Evolutionary conservation across 345 rosid species (phyloP).

Genomic region (Corchorus capsularis): DNA sequence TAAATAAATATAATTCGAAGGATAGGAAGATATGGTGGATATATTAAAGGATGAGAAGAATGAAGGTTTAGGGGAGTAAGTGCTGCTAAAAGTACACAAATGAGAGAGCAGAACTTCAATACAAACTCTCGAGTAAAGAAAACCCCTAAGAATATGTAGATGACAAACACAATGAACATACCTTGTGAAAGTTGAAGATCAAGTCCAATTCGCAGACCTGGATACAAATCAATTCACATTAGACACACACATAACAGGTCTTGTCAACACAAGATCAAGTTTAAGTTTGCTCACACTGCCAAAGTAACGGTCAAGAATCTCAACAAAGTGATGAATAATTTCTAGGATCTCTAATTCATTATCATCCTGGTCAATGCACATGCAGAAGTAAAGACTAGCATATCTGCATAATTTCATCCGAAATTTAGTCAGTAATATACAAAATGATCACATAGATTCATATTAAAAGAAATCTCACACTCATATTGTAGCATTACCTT

Average conservation of each 20-base stretch:
- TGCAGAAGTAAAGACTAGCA: conserved; percentile 97
- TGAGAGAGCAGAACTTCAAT: background rate
- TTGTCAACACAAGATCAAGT: background rate
- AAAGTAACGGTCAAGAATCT: conserved; percentile 91
- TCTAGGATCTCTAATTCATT: conserved; percentile 89
- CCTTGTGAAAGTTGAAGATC: conserved; percentile 98
- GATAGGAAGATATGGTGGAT: background rate
- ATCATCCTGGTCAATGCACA: conserved; percentile 93
- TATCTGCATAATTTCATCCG: conserved; percentile 51
- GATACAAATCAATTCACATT: conserved; percentile 17
- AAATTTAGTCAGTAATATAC: conserved; percentile 11
- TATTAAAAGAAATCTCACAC: background rate
- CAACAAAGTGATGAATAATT: conserved; percentile 92
- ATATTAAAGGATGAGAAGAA: background rate
- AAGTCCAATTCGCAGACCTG: conserved; percentile 96
- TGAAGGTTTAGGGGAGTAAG: background rate
- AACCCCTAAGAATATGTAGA: background rate
- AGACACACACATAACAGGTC: background rate
- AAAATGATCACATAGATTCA: conserved; percentile 6
- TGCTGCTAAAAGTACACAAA: background rate
- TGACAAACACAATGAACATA: conserved; percentile 27
- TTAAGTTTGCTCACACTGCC: conserved; percentile 78
- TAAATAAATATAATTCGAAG: background rate
- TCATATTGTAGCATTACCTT: conserved; percentile 41
- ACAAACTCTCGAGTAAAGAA: background rate